Evolutionary conservation across 1,284 basidiomycete species (phyloP), one percentile per base, ranked within the genome.

Genomic region (Termitomyces sp.): DNA sequence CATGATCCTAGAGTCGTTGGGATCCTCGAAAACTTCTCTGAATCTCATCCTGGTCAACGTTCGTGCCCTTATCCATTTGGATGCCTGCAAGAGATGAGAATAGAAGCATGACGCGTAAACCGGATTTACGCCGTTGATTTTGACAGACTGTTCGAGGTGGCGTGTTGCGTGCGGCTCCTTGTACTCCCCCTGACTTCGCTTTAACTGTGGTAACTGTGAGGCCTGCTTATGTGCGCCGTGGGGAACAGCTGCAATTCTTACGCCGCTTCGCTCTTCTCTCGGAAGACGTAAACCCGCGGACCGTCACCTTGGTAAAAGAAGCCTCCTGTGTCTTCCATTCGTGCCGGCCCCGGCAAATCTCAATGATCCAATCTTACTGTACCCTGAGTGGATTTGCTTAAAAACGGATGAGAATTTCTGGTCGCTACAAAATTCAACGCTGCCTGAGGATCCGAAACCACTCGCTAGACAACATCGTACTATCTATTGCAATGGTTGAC

Each of bases 201-300:
- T 26, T 6, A 47, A n/a, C 33, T 26, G 24, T 41, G 47, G 24
- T 36, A 36, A 24, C 12, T 19, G 3, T 48, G 24, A 24, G 34
- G 38, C 24, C 46, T 68, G 38, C 24, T 34, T 68, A 65, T 73
- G 69, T 62, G 58, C 57, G 36, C 13, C 28, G 39, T 41, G 48
- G 45, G 45, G 24, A 36, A 48, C 28, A 38, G 10, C 24, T 38
- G 24, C 33, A 46, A 48, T 48, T 48, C 38, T 48, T 4, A 36
- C n/a, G 40, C 50, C 54, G 52, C 46, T 55, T 38, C 58, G 45
- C 56, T 42, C 50, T 54, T 55, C 62, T 55, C 63, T 52, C 58
- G 62, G 64, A 54, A 61, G 57, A 61, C 67, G 65, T 48, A 67
- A 66, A 62, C 65, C 73, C 73, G 71, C 74, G 74, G 73, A 68